A percentile compares a stretch with the other conserved stretches of the same genome.
phyloP scores from a whole-genome alignment of 1,284 basidiomycete species.

The Ustilago esculenta region DNA sequence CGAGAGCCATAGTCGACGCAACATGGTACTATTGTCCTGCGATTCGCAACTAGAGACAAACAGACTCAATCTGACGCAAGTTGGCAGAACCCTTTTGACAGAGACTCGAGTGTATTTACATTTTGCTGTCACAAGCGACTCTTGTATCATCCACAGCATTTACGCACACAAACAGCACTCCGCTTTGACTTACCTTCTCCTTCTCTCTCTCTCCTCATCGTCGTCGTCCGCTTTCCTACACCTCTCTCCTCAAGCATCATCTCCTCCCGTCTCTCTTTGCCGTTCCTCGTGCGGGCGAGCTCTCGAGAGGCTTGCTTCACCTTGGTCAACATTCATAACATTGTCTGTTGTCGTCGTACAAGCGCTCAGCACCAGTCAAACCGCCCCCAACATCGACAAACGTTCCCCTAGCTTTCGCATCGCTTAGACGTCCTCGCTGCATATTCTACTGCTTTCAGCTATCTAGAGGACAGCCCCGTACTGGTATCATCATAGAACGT shows the following conservation, averaged over 20 bases:
- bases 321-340: too few species aligned
- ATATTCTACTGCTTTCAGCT: too few species aligned
- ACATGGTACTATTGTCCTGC: background rate
- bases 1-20: background rate
- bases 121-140: background rate
- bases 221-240: background rate
- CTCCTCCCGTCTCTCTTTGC: background rate
- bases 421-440: too few species aligned
- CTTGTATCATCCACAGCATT: background rate
- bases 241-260: conserved; percentile 9
- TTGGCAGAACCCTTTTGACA: background rate
- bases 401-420: too few species aligned
- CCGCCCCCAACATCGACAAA: background rate
- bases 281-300: background rate
- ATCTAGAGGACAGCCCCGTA: too few species aligned
- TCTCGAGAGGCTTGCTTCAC: background rate
- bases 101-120: conserved; percentile 1
- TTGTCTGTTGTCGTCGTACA: too few species aligned
- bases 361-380: too few species aligned
- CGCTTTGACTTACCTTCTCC: background rate
- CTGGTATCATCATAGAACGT: background rate
- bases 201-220: conserved; percentile 1
- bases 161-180: conserved; percentile 2
- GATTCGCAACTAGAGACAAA: too few species aligned
- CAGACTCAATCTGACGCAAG: background rate